Conservation (phyloP, 2,329 filamentous ascomycete genomes). For the Phyllachora maydis region DNA sequence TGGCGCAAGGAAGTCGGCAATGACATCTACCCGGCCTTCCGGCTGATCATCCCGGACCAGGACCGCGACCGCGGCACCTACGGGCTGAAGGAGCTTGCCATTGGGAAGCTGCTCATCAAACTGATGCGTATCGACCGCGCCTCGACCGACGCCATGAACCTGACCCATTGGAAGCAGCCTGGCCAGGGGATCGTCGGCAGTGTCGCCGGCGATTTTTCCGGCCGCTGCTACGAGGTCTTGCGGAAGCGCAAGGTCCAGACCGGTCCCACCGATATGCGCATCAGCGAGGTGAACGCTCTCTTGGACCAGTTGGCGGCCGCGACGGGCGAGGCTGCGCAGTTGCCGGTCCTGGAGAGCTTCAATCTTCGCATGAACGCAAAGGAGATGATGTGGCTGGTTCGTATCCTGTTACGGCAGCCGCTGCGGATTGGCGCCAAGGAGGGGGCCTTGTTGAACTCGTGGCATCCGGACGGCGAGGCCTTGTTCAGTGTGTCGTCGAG, state of each 20-base stretch:
- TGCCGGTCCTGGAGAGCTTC: slow-evolving; percentile 63
- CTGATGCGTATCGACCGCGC: slow-evolving; percentile 81
- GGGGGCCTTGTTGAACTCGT: slow-evolving; percentile 67
- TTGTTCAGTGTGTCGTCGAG: slow-evolving; percentile 85
- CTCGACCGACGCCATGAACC: slow-evolving; percentile 68
- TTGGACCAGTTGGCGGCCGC: slow-evolving; percentile 60
- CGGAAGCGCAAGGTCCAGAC: slow-evolving; percentile 63
- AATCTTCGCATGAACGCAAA: slow-evolving; percentile 85
- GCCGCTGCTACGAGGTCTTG: slow-evolving; percentile 70
- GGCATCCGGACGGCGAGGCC: slow-evolving; percentile 59
- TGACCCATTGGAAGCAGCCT: slow-evolving; percentile 85
- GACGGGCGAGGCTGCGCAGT: slow-evolving; percentile 64
- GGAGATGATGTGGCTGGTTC: slow-evolving; percentile 84
- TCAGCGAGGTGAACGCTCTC: slow-evolving; percentile 75
- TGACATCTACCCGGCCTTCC: slow-evolving; percentile 84
- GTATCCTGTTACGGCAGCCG: slow-evolving; percentile 73
- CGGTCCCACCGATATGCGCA: slow-evolving; percentile 56
- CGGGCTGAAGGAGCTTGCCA: slow-evolving; percentile 77
- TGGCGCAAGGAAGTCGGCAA: slow-evolving; percentile 81
- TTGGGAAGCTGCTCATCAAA: slow-evolving; percentile 80
- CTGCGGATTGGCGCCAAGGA: slow-evolving; percentile 63
- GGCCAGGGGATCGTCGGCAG: slow-evolving; percentile 31
- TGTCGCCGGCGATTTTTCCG: slow-evolving; percentile 80
- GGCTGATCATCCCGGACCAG: slow-evolving; percentile 80
- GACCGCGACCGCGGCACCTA: slow-evolving; percentile 87